These are phyloP conservation scores for Entomortierella parvispora DNA, from an alignment of 192 early-diverging fungal genomes.

Conservation along the genomic window DNA sequence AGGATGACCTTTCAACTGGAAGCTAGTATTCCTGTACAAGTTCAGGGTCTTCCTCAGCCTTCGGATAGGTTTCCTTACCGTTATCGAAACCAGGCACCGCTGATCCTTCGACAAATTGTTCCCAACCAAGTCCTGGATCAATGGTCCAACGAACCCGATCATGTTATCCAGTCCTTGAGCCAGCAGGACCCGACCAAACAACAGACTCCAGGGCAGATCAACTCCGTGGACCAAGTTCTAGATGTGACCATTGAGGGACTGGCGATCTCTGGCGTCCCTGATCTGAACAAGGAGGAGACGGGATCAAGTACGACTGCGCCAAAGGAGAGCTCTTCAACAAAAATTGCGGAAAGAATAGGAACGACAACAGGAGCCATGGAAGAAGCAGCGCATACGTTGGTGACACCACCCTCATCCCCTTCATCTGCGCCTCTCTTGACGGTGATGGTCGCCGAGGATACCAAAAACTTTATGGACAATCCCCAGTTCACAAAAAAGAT, in stretches of 20 bases:
- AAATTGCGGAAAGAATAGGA: too few relatives aligned
- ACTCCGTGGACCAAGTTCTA: not conserved
- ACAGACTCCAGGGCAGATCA: not conserved
- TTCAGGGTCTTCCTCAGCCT: slow-evolving; percentile 24
- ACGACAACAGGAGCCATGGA: not conserved
- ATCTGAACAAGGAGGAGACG: not conserved
- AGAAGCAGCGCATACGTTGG: not conserved
- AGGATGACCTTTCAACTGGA: not conserved
- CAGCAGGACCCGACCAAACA: slow-evolving; percentile 9
- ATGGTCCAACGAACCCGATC: slow-evolving; percentile 29
- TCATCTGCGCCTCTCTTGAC: not conserved
- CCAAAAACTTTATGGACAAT: slow-evolving; percentile 56
- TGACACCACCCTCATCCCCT: not conserved
- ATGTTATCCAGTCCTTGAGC: slow-evolving; percentile 27
- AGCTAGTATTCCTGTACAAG: not conserved
- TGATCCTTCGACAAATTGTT: slow-evolving; percentile 43
- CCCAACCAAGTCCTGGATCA: slow-evolving; percentile 2
- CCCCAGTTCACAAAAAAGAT: slow-evolving; percentile 44
- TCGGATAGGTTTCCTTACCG: slow-evolving; percentile 27
- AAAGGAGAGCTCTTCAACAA: too few relatives aligned
- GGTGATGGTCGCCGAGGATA: slow-evolving; percentile 55
- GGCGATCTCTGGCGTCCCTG: too few relatives aligned
- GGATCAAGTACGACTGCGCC: not conserved
- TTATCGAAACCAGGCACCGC: slow-evolving; percentile 34
- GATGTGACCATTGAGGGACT: too few relatives aligned